These are phyloP conservation scores for Anisodus acutangulus DNA, from an alignment of 257 asterid species.

Conservation along the genomic window DNA sequence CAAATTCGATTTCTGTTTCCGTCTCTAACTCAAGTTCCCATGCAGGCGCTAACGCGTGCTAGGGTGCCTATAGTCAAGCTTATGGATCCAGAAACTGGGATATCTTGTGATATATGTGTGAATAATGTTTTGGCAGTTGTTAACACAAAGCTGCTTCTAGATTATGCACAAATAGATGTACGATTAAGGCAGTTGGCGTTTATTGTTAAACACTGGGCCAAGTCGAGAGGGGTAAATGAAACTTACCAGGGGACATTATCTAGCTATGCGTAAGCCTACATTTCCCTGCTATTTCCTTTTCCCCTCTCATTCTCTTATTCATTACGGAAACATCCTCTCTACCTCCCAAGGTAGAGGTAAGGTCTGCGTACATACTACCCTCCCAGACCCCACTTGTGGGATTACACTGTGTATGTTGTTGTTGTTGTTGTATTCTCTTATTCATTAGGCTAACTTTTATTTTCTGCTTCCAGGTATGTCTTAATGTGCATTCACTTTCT, in stretches of 20 bases:
- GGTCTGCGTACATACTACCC: neutral
- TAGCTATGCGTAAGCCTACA: conserved; percentile 86
- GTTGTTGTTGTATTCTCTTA: no score
- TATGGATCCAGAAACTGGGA: conserved; percentile 90
- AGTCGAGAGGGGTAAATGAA: conserved; percentile 83
- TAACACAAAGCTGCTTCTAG: conserved; percentile 87
- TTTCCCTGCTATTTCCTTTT: conserved; percentile 17
- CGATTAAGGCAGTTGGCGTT: conserved; percentile 91
- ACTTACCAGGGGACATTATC: conserved; percentile 96
- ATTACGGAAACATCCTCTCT: neutral
- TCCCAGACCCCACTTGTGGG: no score
- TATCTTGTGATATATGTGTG: conserved; percentile 87
- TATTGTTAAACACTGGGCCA: conserved; percentile 97
- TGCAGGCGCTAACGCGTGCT: conserved; percentile 94
- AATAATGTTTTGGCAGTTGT: conserved; percentile 91
- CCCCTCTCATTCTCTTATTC: neutral
- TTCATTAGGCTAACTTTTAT: conserved; percentile 31
- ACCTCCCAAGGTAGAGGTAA: neutral
- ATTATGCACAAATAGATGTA: conserved; percentile 79
- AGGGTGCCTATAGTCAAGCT: conserved; percentile 97
- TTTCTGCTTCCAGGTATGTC: conserved; percentile 73
- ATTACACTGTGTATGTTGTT: neutral
- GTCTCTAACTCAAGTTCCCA: conserved; percentile 32
- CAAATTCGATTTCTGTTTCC: neutral
- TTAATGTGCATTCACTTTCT: conserved; percentile 97